Evolutionary conservation across 2,329 filamentous ascomycete species (phyloP).

Genomic region (Catunica adiposa): DNA sequence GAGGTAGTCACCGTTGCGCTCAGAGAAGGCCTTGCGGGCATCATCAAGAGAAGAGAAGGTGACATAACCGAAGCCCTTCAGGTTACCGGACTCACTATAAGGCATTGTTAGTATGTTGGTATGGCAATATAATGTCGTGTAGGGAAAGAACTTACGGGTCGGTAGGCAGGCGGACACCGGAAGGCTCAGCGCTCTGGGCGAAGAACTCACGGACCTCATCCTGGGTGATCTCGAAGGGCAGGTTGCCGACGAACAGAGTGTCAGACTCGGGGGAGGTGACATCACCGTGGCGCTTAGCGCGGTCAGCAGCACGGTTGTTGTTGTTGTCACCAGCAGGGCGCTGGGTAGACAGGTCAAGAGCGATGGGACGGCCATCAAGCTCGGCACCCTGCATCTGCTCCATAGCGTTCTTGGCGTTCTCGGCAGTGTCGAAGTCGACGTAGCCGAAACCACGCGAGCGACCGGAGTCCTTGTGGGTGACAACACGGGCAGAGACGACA

Average conservation of each 20-base stretch:
- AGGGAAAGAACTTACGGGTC: constrained; percentile 41
- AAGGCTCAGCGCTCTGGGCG: constrained; percentile 50
- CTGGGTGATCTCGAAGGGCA: constrained; percentile 70
- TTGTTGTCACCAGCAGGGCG: constrained; percentile 39
- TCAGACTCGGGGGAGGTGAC: constrained; percentile 62
- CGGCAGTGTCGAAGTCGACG: constrained; percentile 61
- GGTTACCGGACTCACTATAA: constrained; percentile 54
- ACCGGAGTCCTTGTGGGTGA: constrained; percentile 65
- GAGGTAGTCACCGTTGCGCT: constrained; percentile 49
- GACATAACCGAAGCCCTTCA: constrained; percentile 89
- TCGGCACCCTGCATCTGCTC: constrained; percentile 59
- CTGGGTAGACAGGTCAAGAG: constrained; percentile 46
- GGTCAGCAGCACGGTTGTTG: constrained; percentile 43
- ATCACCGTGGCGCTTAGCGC: constrained; percentile 60
- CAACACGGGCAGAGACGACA: constrained; percentile 57
- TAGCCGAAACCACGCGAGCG: constrained; percentile 89
- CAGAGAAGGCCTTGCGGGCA: constrained; percentile 56
- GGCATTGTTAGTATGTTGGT: constrained; percentile 18
- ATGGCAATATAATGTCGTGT: not conserved
- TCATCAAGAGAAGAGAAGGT: constrained; percentile 70
- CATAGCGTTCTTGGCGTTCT: constrained; percentile 53
- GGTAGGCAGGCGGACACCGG: constrained; percentile 74
- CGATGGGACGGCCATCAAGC: constrained; percentile 57
- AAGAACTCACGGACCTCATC: constrained; percentile 61
- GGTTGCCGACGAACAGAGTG: constrained; percentile 83